Evolutionary conservation across 495 filamentous ascomycete species (phyloP), one percentile per base, ranked within the genome.

Genomic region (Talaromyces stipitatus): DNA sequence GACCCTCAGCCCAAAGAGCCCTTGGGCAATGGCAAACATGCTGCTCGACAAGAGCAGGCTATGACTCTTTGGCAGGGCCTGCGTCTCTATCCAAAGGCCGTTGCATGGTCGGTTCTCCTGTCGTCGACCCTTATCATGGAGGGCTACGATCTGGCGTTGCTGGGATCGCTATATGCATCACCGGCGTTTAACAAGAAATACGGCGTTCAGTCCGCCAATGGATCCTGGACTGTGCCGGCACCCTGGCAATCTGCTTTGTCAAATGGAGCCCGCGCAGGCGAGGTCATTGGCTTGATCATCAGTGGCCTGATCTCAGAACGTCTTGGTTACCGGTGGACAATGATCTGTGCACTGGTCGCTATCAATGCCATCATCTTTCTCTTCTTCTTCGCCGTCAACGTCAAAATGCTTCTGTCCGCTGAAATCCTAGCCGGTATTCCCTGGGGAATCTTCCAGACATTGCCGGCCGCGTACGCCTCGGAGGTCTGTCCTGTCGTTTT

Each of bases 371-470:
- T 88, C 66, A 85, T 82, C 16, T 75, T 82, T 30, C 75, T 90
- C 59, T 82, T 85, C 66, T 88, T 89, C 71, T 87, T 84, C 30
- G 85, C 85, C 1, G 74, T 81, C 38, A 81, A 73, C 60, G 74
- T 88, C 2, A 68, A 81, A 23, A 77, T 79, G 30, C 74, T 89
- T 12, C 74, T 87, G 41, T 78, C 82, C 18, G 86, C 78, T 2
- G 85, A 88, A 66, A 84, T 89, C 55, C 72, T 90, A 1, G 82
- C 79, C 53, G 86, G 87, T 59, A 83, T 90, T 55, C 82, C 84
- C 33, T 89, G 86, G 86, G 87, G 87, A 57, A 78, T 89, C 28
- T 88, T 88, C 68, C 85, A 88, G 64, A 89, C 85, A 0, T 66
- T 85, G 5, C 84, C 84, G 23, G 82, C 85, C 60, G 84, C 84